Evolutionary conservation across 1,284 basidiomycete genomes (phyloP).

Genomic region (Polyporus tsugae): DNA sequence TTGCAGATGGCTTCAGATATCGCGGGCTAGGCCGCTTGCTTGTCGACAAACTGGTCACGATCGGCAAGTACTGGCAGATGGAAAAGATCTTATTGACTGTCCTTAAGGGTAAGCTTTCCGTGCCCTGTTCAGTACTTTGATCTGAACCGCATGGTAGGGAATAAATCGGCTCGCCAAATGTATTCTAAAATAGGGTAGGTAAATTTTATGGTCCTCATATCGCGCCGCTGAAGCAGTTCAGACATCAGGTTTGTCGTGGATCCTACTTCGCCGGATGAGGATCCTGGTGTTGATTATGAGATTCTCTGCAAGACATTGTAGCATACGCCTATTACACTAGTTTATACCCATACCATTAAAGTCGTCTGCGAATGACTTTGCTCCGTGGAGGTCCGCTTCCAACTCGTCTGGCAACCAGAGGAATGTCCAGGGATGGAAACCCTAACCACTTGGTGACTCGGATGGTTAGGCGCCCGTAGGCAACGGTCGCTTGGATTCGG

Average conservation of each 20-base stretch:
- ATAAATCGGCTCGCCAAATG: constrained; percentile 59
- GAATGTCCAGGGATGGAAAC: not conserved
- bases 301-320: constrained; percentile 56
- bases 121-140: not conserved
- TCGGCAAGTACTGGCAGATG: constrained; percentile 66
- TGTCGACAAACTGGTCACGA: constrained; percentile 54
- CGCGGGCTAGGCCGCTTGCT: constrained; percentile 66
- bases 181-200: constrained; percentile 65
- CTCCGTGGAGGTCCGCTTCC: not conserved
- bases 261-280: constrained; percentile 59
- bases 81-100: constrained; percentile 77
- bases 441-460: constrained; percentile 10
- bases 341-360: not conserved
- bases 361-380: not conserved
- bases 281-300: constrained; percentile 49
- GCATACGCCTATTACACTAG: not conserved
- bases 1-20: constrained; percentile 51
- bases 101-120: constrained; percentile 58
- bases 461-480: constrained; percentile 1
- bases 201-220: not conserved
- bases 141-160: constrained; percentile 50
- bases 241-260: constrained; percentile 62
- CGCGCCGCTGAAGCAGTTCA: not conserved
- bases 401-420: too few species aligned
- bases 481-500: not conserved